Conservation (phyloP, 2,329 filamentous ascomycete genomes). For the Cercospora sp. region DNA sequence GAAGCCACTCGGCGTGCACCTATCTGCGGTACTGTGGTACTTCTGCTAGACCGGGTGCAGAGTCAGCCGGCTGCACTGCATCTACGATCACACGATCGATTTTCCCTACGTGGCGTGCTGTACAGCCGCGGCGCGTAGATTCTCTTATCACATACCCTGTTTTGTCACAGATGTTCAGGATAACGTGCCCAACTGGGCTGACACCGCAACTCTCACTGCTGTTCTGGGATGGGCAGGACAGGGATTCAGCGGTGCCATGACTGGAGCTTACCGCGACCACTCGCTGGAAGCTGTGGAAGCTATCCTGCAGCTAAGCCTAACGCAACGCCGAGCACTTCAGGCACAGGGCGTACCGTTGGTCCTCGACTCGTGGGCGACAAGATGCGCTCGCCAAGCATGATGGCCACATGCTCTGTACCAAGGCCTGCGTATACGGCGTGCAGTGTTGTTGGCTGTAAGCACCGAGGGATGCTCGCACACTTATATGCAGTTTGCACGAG, state of each 20-base stretch:
- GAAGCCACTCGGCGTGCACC: neutral
- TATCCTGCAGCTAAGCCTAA: neutral
- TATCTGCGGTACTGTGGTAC: neutral
- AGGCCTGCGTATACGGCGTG: neutral
- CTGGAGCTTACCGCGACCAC: neutral
- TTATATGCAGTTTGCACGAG: neutral
- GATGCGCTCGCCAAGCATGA: neutral
- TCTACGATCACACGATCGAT: neutral
- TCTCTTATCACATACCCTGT: neutral
- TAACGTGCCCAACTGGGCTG: neutral
- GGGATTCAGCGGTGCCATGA: neutral
- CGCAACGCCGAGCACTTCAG: neutral
- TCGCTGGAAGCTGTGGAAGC: neutral
- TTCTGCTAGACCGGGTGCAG: neutral
- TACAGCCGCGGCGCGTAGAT: neutral
- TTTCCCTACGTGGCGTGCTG: neutral
- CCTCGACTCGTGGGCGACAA: neutral
- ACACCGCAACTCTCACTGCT: neutral
- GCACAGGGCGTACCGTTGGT: neutral
- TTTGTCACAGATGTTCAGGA: neutral
- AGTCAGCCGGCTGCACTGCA: conserved; percentile 3
- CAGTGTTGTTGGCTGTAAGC: neutral
- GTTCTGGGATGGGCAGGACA: neutral
- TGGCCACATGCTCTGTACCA: neutral
- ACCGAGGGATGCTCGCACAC: neutral